Conservation (phyloP, 106 monocot species). For the Triglochin maritima region DNA sequence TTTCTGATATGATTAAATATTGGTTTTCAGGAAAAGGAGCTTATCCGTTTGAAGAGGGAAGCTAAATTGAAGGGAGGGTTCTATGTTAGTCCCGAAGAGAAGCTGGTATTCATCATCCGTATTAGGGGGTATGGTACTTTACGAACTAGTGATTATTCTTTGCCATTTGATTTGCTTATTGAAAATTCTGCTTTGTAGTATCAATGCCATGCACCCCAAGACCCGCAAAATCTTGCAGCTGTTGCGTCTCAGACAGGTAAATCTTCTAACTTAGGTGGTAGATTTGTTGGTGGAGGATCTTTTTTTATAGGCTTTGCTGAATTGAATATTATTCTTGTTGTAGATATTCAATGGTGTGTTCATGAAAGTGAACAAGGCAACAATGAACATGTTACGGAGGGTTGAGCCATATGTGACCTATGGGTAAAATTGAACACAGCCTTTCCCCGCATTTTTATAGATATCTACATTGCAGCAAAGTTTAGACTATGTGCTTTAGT, state of each 20-base stretch:
- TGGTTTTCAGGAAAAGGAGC: conserved; percentile 38
- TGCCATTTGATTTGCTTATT: not conserved
- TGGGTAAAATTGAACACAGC: conserved; percentile 8
- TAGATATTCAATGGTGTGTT: conserved; percentile 41
- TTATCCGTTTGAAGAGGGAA: conserved; percentile 54
- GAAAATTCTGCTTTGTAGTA: conserved; percentile 10
- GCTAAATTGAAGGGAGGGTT: conserved; percentile 61
- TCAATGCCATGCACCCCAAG: conserved; percentile 37
- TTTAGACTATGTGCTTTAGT: not conserved
- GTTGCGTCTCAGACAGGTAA: conserved; percentile 33
- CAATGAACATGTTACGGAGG: conserved; percentile 30
- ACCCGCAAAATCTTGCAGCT: conserved; percentile 31
- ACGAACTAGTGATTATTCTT: not conserved
- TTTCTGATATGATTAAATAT: not conserved
- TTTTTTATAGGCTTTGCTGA: not conserved
- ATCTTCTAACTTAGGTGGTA: not conserved
- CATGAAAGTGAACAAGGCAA: conserved; percentile 29
- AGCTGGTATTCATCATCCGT: conserved; percentile 57
- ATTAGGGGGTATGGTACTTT: conserved; percentile 39
- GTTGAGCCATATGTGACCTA: conserved; percentile 43
- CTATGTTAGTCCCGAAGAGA: conserved; percentile 54
- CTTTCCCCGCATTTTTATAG: not conserved
- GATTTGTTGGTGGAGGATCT: not conserved
- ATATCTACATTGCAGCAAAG: not conserved
- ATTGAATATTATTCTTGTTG: not conserved